These are phyloP conservation scores for Plasmodium chabaudi DNA, from an alignment of 169 alveolate genomes.

Conservation along the genomic window DNA sequence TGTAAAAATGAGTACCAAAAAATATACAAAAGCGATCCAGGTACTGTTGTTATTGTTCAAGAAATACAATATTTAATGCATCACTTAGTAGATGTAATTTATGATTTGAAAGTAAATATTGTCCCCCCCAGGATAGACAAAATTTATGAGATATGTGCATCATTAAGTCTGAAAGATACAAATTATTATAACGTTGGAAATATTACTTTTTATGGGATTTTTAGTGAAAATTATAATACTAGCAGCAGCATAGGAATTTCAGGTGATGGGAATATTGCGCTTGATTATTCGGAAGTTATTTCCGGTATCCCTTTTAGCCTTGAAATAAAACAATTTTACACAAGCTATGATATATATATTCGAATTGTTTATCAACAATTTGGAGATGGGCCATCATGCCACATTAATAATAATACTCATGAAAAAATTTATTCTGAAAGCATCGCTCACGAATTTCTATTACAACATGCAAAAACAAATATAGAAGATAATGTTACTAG, in stretches of 20 bases:
- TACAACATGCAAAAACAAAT: conserved; percentile 13
- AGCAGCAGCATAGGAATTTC: not conserved
- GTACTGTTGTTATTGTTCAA: conserved; percentile 23
- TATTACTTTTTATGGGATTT: conserved; percentile 41
- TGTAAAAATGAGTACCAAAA: conserved; percentile 47
- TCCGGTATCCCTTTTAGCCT: conserved; percentile 61
- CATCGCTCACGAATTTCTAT: conserved; percentile 16
- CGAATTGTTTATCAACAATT: conserved; percentile 22
- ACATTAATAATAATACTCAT: conserved; percentile 3
- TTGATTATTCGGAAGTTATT: conserved; percentile 19
- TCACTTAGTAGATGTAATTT: conserved; percentile 45
- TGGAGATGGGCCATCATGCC: conserved; percentile 20
- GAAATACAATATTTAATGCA: conserved; percentile 32
- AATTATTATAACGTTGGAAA: conserved; percentile 49
- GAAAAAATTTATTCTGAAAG: conserved; percentile 13
- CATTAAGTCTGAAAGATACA: conserved; percentile 19
- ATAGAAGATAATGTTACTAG: conserved; percentile 22
- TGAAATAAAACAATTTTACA: conserved; percentile 54
- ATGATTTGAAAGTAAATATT: conserved; percentile 29
- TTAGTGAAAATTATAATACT: conserved; percentile 2
- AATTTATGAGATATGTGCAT: conserved; percentile 64
- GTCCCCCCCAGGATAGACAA: conserved; percentile 32
- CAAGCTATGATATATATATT: conserved; percentile 37
- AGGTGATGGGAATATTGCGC: not conserved
- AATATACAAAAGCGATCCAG: conserved; percentile 22